A percentile compares a stretch with the other conserved stretches of the same genome.
phyloP scores from a whole-genome alignment of 2,329 filamentous ascomycete species.

The Didymosphaeria variabile region DNA sequence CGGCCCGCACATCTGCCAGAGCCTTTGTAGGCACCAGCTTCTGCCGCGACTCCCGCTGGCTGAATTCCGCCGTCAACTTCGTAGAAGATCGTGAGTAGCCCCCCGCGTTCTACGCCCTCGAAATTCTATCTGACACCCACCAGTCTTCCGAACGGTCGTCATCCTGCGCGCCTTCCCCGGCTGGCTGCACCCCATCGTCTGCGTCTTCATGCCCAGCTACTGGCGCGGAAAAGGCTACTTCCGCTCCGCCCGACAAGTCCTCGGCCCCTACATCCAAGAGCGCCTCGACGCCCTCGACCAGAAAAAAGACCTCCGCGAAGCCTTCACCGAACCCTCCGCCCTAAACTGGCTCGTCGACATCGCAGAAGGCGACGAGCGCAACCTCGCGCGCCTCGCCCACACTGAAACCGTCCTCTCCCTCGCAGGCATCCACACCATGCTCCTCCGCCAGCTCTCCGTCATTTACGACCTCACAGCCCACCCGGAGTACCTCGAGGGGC shows the following conservation, averaged over 20 bases:
- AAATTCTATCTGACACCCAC: too few species aligned
- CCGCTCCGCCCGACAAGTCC: conserved; percentile 7
- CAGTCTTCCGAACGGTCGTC: conserved; percentile 21
- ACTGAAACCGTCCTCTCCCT: conserved; percentile 17
- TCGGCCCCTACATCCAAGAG: conserved; percentile 15
- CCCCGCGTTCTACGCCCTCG: background rate
- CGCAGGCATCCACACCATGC: conserved; percentile 21
- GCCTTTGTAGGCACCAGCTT: conserved; percentile 14
- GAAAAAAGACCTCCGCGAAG: background rate
- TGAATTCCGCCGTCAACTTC: conserved; percentile 18
- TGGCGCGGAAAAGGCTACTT: conserved; percentile 17
- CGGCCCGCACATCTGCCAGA: conserved; percentile 11
- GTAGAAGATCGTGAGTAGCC: conserved; percentile 15
- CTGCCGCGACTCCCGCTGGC: conserved; percentile 14
- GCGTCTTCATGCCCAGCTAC: background rate
- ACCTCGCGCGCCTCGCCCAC: conserved; percentile 9
- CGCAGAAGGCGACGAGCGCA: conserved; percentile 10
- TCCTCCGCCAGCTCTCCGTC: conserved; percentile 5
- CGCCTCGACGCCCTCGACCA: conserved; percentile 5
- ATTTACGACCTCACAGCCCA: conserved; percentile 17
- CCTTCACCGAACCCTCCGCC: background rate
- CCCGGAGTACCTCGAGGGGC: conserved; percentile 7
- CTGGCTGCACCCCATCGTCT: conserved; percentile 15
- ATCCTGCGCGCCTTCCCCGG: conserved; percentile 18
- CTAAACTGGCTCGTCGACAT: conserved; percentile 12